Conservation (phyloP, 1,284 basidiomycete species). For the Malassezia sp. region DNA sequence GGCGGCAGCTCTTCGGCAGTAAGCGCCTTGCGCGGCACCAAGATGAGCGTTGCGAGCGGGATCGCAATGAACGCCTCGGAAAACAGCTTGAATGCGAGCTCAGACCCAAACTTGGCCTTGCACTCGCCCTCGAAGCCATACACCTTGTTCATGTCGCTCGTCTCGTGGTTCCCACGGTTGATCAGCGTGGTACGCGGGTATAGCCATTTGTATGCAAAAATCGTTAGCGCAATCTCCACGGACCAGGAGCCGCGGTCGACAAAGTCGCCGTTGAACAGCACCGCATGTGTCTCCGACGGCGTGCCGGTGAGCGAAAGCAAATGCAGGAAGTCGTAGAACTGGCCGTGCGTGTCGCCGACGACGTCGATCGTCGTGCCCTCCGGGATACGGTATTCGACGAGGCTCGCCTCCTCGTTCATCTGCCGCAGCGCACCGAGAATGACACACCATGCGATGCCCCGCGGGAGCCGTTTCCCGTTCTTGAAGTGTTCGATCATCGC, state of each 20-base stretch:
- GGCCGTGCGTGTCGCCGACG: constrained; percentile 38
- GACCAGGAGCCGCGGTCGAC: constrained; percentile 97
- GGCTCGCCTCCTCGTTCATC: constrained; percentile 65
- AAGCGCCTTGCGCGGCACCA: constrained; percentile 57
- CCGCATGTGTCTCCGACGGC: constrained; percentile 34
- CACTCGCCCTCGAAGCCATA: constrained; percentile 86
- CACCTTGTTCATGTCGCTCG: constrained; percentile 62
- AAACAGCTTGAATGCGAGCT: constrained; percentile 43
- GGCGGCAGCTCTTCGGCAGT: constrained; percentile 26
- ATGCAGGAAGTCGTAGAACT: constrained; percentile 84
- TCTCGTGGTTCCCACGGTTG: constrained; percentile 87
- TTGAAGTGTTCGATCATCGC: constrained; percentile 87
- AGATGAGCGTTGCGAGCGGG: constrained; percentile 76
- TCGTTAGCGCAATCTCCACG: constrained; percentile 84
- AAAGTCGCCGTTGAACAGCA: constrained; percentile 44
- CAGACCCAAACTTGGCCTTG: constrained; percentile 51
- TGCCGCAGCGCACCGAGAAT: constrained; percentile 69
- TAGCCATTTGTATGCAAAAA: constrained; percentile 85
- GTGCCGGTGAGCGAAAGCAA: constrained; percentile 69
- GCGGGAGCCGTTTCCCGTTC: constrained; percentile 71
- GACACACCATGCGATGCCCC: constrained; percentile 79
- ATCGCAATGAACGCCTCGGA: constrained; percentile 37
- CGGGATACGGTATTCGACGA: constrained; percentile 67
- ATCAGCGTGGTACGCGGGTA: constrained; percentile 40
- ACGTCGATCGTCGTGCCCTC: constrained; percentile 56